Percentiles rank a stretch among this genome's conserved stretches.
phyloP scores from a whole-genome alignment of 2,329 filamentous ascomycete species.

The Calonectria crousiana region DNA sequence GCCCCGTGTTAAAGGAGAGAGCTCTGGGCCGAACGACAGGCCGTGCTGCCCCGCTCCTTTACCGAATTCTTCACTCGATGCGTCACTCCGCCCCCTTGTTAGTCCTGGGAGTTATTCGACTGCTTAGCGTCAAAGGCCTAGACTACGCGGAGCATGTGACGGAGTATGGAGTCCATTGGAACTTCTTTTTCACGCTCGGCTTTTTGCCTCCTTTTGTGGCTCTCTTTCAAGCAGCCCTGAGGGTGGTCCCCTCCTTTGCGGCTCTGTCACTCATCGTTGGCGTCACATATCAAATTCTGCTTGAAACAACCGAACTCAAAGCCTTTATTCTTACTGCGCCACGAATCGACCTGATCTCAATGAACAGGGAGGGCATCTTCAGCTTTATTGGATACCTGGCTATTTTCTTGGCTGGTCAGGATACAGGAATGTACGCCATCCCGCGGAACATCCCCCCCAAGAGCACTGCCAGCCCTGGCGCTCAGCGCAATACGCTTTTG shows the following conservation, averaged over 20 bases:
- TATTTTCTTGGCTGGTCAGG: conserved; percentile 92
- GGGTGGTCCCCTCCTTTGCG: conserved; percentile 81
- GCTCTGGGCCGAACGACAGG: conserved; percentile 63
- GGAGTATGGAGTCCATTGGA: conserved; percentile 99
- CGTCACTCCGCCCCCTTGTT: conserved; percentile 88
- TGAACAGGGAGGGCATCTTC: conserved; percentile 96
- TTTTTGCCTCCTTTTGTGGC: conserved; percentile 91
- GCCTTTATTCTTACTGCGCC: conserved; percentile 86
- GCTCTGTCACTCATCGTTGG: conserved; percentile 78
- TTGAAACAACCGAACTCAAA: conserved; percentile 84
- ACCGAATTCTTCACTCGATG: conserved; percentile 74
- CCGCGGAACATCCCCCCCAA: conserved; percentile 66
- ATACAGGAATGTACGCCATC: conserved; percentile 83
- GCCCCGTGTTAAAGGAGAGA: conserved; percentile 80
- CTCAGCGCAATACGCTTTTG: conserved; percentile 70
- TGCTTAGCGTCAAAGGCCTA: conserved; percentile 91
- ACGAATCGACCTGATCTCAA: conserved; percentile 81
- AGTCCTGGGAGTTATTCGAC: conserved; percentile 81
- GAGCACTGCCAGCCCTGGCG: conserved; percentile 55
- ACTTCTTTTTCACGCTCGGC: conserved; percentile 97
- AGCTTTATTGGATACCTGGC: conserved; percentile 94
- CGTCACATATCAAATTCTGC: conserved; percentile 77
- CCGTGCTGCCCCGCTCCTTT: conserved; percentile 60
- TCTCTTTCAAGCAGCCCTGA: conserved; percentile 79
- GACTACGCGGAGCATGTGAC: conserved; percentile 98